phyloP scores from a whole-genome alignment of 139 green algal genomes.

The Chlorokybus atmophyticus region DNA sequence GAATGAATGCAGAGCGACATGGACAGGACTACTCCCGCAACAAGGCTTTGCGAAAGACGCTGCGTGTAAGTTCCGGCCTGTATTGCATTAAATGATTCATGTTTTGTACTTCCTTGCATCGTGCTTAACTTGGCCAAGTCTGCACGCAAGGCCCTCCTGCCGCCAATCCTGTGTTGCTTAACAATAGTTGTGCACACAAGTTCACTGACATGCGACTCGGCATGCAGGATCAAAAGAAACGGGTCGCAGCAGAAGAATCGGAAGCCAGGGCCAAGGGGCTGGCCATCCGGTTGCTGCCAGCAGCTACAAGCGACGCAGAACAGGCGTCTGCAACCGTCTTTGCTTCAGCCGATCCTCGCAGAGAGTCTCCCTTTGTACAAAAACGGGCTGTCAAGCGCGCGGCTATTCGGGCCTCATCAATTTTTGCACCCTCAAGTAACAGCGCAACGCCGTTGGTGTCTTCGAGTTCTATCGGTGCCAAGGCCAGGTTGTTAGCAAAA shows the following conservation, averaged over 20 bases:
- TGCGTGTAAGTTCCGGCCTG: not conserved
- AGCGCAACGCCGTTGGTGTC: not conserved
- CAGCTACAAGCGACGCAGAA: constrained; percentile 31
- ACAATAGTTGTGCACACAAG: too few relatives aligned
- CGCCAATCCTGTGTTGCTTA: too few relatives aligned
- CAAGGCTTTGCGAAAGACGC: not conserved
- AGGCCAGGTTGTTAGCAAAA: not conserved
- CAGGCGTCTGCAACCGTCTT: constrained; percentile 27
- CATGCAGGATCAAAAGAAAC: constrained; percentile 23
- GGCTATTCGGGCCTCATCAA: constrained; percentile 17
- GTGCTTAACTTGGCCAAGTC: too few relatives aligned
- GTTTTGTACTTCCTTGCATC: too few relatives aligned
- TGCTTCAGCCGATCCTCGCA: not conserved
- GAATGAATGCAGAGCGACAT: too few relatives aligned
- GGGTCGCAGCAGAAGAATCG: constrained; percentile 28
- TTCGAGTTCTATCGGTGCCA: not conserved
- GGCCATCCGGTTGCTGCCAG: constrained; percentile 44
- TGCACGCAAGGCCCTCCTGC: too few relatives aligned
- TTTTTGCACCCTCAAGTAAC: constrained; percentile 6
- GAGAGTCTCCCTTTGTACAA: not conserved
- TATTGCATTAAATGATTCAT: not conserved
- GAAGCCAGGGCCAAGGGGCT: constrained; percentile 38
- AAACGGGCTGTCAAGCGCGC: constrained; percentile 6
- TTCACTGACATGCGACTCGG: too few relatives aligned
- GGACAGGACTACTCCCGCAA: constrained; percentile 13